Evolutionary conservation across 2,329 filamentous ascomycete species (phyloP), one percentile per base, ranked within the genome.

Genomic region (Arthroderma sp.): DNA sequence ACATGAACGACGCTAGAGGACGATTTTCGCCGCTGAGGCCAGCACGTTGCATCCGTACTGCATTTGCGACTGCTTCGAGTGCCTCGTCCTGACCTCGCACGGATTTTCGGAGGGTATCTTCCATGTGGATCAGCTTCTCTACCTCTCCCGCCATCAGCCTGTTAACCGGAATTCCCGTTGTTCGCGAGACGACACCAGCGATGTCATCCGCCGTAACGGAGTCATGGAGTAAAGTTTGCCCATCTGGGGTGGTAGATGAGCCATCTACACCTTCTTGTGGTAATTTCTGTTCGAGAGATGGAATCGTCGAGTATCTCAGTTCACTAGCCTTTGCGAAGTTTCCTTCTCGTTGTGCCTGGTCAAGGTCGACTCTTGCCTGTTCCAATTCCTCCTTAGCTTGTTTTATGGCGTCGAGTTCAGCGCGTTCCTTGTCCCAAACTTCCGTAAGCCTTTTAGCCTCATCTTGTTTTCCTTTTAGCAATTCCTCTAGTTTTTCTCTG

Each of bases 131-230:
- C 29, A 98, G 71, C 65, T 94, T 94, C 61, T 96, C 88, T 36
- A 93, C 83, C 54, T 96, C 89, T 22, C 89, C 89, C 6, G 85
- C 82, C 56, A 93, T 95, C 40, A 98, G 73, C 62, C 94, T 96
- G 29, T 81, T 81, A 27, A 94, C 83, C 0, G 91, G 91, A 48
- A 95, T 96, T 29, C 91, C 89, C 0, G 91, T 96, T 29, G 86
- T 82, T 44, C 86, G 77, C 2, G 87, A 91, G 3, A 96, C 91
- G 1, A 98, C 89, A 36, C 77, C 78, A 45, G 86, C 88, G 56
- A 98, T 96, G 55, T 98, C 91, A 55, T 96, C 89, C 1, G 87
- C 76, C 0, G 84, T 94, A n/a, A 98, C 91, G 0, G 85, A 83
- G 60, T 98, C 91, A 59, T 96, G 89, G 29, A 96, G 80, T 9